Evolutionary conservation across 371 early-diverging fungal genomes (phyloP).

Genomic region (Mucor indicus): DNA sequence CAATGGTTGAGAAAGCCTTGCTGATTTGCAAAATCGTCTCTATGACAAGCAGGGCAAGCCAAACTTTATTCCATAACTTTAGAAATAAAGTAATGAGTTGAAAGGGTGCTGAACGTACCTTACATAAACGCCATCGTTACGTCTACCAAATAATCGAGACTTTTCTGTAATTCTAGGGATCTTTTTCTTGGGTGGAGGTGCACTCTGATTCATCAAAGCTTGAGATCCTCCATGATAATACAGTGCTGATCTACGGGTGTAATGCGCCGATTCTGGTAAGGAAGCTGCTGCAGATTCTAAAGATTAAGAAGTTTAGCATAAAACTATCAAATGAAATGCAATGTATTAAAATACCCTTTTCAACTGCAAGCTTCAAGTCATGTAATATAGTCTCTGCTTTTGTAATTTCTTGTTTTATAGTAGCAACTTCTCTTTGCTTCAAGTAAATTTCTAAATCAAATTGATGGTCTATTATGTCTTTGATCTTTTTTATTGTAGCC

Average conservation of each 20-base stretch:
- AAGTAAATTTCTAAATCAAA: slow-evolving; percentile 73
- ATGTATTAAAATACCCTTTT: slow-evolving; percentile 46
- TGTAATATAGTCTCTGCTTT: slow-evolving; percentile 52
- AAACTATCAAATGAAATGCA: not conserved
- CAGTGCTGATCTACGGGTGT: slow-evolving; percentile 41
- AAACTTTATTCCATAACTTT: slow-evolving; percentile 29
- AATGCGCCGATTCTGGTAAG: slow-evolving; percentile 32
- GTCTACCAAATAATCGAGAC: slow-evolving; percentile 39
- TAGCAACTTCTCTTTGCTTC: slow-evolving; percentile 57
- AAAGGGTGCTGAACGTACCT: slow-evolving; percentile 27
- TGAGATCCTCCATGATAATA: slow-evolving; percentile 18
- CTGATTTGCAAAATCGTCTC: slow-evolving; percentile 67
- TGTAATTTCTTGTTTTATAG: slow-evolving; percentile 55
- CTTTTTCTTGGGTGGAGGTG: slow-evolving; percentile 10
- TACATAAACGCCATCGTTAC: slow-evolving; percentile 63
- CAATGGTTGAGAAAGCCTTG: slow-evolving; percentile 84
- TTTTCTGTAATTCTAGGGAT: slow-evolving; percentile 12
- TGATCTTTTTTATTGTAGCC: slow-evolving; percentile 49
- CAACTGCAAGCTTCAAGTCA: slow-evolving; percentile 48
- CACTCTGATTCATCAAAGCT: slow-evolving; percentile 10
- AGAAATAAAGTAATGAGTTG: no score
- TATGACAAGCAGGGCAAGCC: slow-evolving; percentile 56
- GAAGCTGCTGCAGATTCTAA: slow-evolving; percentile 22
- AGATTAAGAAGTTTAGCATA: not conserved
- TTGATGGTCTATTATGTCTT: slow-evolving; percentile 64